Base-by-base conservation (phyloP, 106 monocot species). In the Acorus gramineus region DNA sequence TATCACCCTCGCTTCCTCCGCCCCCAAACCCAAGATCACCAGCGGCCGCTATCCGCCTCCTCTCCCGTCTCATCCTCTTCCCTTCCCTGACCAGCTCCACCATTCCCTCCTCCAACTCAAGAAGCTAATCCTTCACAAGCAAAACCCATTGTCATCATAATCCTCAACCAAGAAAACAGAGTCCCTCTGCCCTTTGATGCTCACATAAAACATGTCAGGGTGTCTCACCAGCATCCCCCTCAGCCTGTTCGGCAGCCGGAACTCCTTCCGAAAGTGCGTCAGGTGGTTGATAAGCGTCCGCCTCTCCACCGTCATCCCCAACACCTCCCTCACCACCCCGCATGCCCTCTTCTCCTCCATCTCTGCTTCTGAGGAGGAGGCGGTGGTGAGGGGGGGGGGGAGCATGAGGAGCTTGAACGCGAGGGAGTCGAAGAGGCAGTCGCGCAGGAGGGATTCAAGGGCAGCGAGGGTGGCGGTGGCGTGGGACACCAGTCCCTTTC, bases 191-290 rank as follows among this genome's bases (percentile, higher is more conserved):
- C 96, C 96, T 69, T 87, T 91, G 0, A 96, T n/a, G 53, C 96
- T 91, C n/a, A 96, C 85, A 54, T 91, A 96, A 74, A 96, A 96
- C 87, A 96, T 70, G 74, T 96, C 96, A 53, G 91, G 96, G 62
- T 96, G 96, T 4, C 96, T 68, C 49, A 91, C 71, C 66, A 96
- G 74, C 91, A 96, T 52, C 11, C 67, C 83, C 44, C 85, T 45
- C 44, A 96, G 77, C 64, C 76, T 76, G 70, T 91, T 87, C 3
- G 96, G 87, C 77, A 96, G 63, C 53, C 87, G 79, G 5, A 90
- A 80, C 42, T 91, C 96, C 73, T 77, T 82, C 73, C 96, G 58
- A 45, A 96, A 85, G 53, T 91, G 90, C n/a, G 87, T 85, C 70
- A 96, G 60, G 62, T 91, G 85, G 58, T 96, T 90, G 48, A 96